Conservation (phyloP, 1,284 basidiomycete genomes). For the Thecaphora thlaspeos region DNA sequence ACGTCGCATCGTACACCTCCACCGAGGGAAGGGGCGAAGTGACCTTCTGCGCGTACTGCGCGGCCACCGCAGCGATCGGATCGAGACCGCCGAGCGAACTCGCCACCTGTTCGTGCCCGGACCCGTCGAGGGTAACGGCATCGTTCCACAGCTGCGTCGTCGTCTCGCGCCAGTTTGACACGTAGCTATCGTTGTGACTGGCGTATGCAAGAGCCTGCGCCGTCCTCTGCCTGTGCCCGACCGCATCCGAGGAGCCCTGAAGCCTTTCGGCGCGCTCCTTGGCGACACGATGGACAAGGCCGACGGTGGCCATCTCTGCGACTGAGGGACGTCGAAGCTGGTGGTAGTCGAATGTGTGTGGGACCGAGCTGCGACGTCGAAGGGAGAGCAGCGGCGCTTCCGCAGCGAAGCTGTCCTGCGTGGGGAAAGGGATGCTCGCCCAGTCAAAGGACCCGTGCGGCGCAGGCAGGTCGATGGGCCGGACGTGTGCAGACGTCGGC, state of each 20-base stretch:
- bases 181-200: not conserved
- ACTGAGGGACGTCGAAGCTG: conserved; percentile 23
- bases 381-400: conserved; percentile 16
- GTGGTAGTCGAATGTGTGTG: conserved; percentile 17
- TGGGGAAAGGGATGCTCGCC: conserved; percentile 32
- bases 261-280: conserved; percentile 20
- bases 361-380: conserved; percentile 30
- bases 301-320: conserved; percentile 25
- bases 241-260: too few relatives aligned
- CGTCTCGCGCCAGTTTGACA: not conserved
- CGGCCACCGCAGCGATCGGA: not conserved
- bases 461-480: conserved; percentile 29
- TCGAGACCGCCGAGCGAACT: not conserved
- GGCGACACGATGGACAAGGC: conserved; percentile 22
- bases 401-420: conserved; percentile 16
- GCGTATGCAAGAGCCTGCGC: not conserved
- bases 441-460: conserved; percentile 38
- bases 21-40: too few relatives aligned
- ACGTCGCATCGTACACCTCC: not conserved
- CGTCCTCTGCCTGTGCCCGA: too few relatives aligned
- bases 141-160: conserved; percentile 1
- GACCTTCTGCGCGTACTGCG: too few relatives aligned
- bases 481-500: conserved; percentile 38
- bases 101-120: not conserved
- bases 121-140: not conserved